Percentiles rank a stretch among this genome's conserved stretches.
These are phyloP conservation scores for Chamaenerion angustifolium DNA, from an alignment of 345 rosid species.

Conservation along the genomic window DNA sequence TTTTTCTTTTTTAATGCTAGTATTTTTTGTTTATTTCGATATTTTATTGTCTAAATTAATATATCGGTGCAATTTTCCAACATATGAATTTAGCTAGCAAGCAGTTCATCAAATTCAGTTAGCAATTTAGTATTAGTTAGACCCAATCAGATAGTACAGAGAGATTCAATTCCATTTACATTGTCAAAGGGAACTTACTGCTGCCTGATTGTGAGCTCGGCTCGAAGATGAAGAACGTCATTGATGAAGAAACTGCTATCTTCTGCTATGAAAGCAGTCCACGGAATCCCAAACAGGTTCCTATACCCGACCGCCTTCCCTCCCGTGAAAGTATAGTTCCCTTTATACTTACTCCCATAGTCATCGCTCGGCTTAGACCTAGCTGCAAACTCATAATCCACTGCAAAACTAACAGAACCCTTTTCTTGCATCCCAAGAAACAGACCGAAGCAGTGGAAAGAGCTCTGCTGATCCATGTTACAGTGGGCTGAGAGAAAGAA, in stretches of 20 bases:
- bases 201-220: conserved; percentile 46
- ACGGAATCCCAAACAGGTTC: conserved; percentile 40
- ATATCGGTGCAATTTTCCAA: too few relatives aligned
- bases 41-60: too few relatives aligned
- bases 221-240: conserved; percentile 62
- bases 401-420: conserved; percentile 33
- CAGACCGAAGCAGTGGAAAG: conserved; percentile 52
- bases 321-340: conserved; percentile 38
- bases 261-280: conserved; percentile 42
- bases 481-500: too few relatives aligned
- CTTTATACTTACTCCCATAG: conserved; percentile 33
- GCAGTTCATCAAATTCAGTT: too few relatives aligned
- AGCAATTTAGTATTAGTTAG: too few relatives aligned
- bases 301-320: conserved; percentile 49
- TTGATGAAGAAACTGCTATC: conserved; percentile 50
- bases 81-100: too few relatives aligned
- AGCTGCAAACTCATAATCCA: conserved; percentile 60
- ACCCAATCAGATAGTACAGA: too few relatives aligned
- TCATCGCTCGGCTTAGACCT: conserved; percentile 51
- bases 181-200: background rate
- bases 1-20: too few relatives aligned
- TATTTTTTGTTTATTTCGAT: too few relatives aligned
- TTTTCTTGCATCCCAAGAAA: conserved; percentile 56
- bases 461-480: too few relatives aligned
- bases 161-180: too few relatives aligned